phyloP scores from a whole-genome alignment of 2,329 filamentous ascomycete genomes.

The Parasarocladium wereldwijsianum region DNA sequence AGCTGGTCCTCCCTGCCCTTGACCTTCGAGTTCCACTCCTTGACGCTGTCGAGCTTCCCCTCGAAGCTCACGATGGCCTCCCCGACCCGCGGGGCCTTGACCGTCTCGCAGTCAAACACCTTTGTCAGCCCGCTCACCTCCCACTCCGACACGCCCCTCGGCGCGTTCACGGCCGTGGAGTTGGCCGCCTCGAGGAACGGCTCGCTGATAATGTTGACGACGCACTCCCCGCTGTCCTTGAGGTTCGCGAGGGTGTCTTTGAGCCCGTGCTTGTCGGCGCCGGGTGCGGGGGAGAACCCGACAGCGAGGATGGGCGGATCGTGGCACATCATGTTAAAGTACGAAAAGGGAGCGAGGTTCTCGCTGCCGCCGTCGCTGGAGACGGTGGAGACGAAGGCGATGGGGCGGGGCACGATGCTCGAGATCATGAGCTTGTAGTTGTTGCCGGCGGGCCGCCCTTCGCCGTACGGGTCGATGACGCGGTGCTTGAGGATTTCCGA shows the following conservation, averaged over 20 bases:
- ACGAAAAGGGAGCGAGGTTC: slow-evolving; percentile 81
- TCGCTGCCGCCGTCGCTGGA: slow-evolving; percentile 41
- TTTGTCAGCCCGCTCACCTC: slow-evolving; percentile 61
- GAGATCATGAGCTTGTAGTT: slow-evolving; percentile 94
- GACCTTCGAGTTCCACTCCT: slow-evolving; percentile 61
- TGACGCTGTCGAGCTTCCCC: slow-evolving; percentile 58
- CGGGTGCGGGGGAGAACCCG: slow-evolving; percentile 29
- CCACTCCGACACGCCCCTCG: slow-evolving; percentile 69
- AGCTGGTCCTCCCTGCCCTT: slow-evolving; percentile 62
- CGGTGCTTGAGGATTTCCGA: slow-evolving; percentile 39
- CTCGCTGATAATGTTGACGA: slow-evolving; percentile 79
- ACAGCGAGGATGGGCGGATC: slow-evolving; percentile 74
- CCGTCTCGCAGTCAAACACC: slow-evolving; percentile 44
- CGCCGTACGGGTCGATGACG: slow-evolving; percentile 66
- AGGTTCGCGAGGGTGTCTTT: slow-evolving; percentile 76
- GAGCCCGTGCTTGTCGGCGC: slow-evolving; percentile 21
- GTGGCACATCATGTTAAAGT: slow-evolving; percentile 70
- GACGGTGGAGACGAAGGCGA: slow-evolving; percentile 47
- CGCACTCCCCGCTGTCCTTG: slow-evolving; percentile 56
- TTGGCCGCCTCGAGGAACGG: slow-evolving; percentile 81
- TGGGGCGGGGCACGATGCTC: slow-evolving; percentile 67
- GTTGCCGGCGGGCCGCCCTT: slow-evolving; percentile 48
- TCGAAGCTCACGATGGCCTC: slow-evolving; percentile 79
- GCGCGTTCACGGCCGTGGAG: slow-evolving; percentile 62
- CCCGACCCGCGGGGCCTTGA: slow-evolving; percentile 57